These are phyloP conservation scores for Harrya chromipes DNA, from an alignment of 768 basidiomycete genomes.

Conservation along the genomic window DNA sequence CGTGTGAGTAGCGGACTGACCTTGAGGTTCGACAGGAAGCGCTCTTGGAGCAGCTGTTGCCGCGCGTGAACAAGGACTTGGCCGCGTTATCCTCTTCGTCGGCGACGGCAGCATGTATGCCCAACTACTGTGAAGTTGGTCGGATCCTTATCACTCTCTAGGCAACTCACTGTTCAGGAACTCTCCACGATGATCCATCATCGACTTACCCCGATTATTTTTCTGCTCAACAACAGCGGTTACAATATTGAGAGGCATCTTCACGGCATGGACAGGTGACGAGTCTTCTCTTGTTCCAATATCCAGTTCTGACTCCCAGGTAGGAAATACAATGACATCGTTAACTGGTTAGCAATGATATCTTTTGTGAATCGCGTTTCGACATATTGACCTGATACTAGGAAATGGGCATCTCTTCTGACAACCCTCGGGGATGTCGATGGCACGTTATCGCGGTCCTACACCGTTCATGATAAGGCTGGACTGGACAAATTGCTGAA, in stretches of 20 bases:
- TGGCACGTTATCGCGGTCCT: constrained; percentile 52
- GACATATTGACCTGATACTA: constrained; percentile 11
- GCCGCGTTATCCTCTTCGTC: constrained; percentile 77
- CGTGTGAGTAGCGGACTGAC: background rate
- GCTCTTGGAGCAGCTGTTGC: constrained; percentile 80
- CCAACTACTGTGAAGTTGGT: background rate
- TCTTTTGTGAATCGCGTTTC: background rate
- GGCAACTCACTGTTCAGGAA: constrained; percentile 83
- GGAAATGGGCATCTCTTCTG: constrained; percentile 66
- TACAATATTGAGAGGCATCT: constrained; percentile 91
- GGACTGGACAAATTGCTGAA: constrained; percentile 70
- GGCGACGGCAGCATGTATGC: constrained; percentile 81
- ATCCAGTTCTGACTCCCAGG: background rate
- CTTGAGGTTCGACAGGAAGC: constrained; percentile 37
- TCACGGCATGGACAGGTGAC: constrained; percentile 57
- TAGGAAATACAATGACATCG: constrained; percentile 86
- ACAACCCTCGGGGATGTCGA: constrained; percentile 52
- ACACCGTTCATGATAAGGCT: constrained; percentile 61
- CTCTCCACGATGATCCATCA: constrained; percentile 77
- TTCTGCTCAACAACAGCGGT: constrained; percentile 78
- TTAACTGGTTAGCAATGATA: constrained; percentile 51
- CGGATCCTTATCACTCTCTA: constrained; percentile 25
- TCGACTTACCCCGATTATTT: constrained; percentile 77
- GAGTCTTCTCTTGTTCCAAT: background rate
- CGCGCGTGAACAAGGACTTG: constrained; percentile 56